A percentile compares a stretch with the other conserved stretches of the same genome.
These are phyloP conservation scores for Marasmius sp. DNA, from an alignment of 1,284 basidiomycete species.

Conservation along the genomic window DNA sequence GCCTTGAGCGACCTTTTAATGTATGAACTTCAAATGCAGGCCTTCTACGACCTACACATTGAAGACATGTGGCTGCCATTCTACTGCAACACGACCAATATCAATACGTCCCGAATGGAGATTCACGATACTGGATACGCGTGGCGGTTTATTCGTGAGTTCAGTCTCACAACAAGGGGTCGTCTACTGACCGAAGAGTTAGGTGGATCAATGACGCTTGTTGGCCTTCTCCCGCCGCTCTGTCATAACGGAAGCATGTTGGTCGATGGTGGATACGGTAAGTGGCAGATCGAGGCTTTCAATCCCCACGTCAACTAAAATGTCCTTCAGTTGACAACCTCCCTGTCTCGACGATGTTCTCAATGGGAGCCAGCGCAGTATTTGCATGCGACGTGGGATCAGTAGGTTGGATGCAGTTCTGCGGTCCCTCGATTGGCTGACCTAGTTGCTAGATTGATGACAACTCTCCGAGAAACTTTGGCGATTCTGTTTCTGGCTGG, in stretches of 20 bases:
- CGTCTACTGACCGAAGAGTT: constrained; percentile 20
- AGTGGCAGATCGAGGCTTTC: constrained; percentile 26
- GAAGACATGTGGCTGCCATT: constrained; percentile 99
- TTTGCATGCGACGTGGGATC: constrained; percentile 96
- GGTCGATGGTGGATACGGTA: constrained; percentile 93
- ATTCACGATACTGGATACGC: constrained; percentile 96
- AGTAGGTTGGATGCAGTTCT: constrained; percentile 42
- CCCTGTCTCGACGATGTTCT: constrained; percentile 89
- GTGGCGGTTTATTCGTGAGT: constrained; percentile 83
- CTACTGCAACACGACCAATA: constrained; percentile 99
- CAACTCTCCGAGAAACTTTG: constrained; percentile 92
- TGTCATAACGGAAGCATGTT: constrained; percentile 93
- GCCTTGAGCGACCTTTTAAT: neutral
- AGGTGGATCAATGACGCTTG: constrained; percentile 97
- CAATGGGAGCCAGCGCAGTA: constrained; percentile 89
- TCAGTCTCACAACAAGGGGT: neutral
- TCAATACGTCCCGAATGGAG: constrained; percentile 95
- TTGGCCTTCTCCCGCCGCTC: constrained; percentile 91
- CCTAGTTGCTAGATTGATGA: constrained; percentile 71
- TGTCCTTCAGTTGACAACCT: constrained; percentile 79
- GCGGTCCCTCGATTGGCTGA: neutral
- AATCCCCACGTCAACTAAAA: constrained; percentile 1
- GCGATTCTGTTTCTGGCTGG: constrained; percentile 95
- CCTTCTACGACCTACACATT: constrained; percentile 93
- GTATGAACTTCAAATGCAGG: constrained; percentile 31